Percentiles rank a stretch among this genome's conserved stretches.
Evolutionary conservation across 2,329 filamentous ascomycete genomes (phyloP).

Genomic region (Sporothrix luriei): DNA sequence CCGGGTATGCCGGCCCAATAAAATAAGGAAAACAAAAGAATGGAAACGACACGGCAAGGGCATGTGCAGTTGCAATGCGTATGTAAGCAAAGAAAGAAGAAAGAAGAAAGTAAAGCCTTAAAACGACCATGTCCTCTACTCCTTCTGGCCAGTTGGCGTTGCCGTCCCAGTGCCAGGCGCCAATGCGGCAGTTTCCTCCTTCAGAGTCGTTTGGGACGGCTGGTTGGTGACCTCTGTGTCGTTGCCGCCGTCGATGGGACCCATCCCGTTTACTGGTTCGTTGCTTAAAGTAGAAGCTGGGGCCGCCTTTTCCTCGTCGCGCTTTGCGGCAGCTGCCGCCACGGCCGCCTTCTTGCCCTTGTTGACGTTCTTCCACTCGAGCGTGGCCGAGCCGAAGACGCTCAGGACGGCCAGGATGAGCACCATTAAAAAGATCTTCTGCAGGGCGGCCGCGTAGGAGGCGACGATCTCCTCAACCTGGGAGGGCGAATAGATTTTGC

Average conservation of each 20-base stretch:
- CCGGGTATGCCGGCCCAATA: neutral
- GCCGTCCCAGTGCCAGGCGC: slow-evolving; percentile 43
- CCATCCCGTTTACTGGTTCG: neutral
- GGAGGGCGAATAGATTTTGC: neutral
- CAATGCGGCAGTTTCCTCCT: neutral
- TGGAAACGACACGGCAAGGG: too few relatives aligned
- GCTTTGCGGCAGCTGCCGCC: neutral
- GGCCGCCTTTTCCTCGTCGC: neutral
- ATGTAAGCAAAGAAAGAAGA: neutral
- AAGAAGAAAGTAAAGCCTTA: neutral
- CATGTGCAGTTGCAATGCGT: too few relatives aligned
- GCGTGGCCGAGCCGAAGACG: neutral
- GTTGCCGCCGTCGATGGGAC: neutral
- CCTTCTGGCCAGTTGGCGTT: slow-evolving; percentile 51
- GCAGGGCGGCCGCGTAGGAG: slow-evolving; percentile 1
- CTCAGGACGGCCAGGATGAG: neutral
- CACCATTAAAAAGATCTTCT: neutral
- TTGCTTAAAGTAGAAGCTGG: too few relatives aligned
- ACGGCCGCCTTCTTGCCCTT: slow-evolving; percentile 3
- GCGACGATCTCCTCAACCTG: neutral
- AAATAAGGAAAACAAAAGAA: neutral
- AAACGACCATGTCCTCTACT: neutral
- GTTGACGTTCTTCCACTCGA: slow-evolving; percentile 18
- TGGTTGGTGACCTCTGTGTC: slow-evolving; percentile 13
- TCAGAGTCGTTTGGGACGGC: neutral